Evolutionary conservation across 495 filamentous ascomycete species (phyloP).

Genomic region (Neurospora cerealis): DNA sequence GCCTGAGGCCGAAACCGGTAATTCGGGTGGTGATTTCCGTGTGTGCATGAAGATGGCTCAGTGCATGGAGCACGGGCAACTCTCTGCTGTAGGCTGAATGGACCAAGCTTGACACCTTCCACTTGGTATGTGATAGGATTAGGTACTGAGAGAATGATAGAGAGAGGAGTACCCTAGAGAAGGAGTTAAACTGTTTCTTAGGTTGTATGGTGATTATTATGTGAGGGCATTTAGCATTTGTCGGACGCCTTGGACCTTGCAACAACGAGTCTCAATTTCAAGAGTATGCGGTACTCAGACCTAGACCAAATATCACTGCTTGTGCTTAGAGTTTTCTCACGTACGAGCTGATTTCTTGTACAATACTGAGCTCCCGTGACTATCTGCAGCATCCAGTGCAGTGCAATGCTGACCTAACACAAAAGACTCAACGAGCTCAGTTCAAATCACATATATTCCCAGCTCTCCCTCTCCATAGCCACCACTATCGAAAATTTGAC

Average conservation of each 20-base stretch:
- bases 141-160: neutral
- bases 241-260: neutral
- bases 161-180: neutral
- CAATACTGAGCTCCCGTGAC: neutral
- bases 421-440: neutral
- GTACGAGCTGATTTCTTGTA: neutral
- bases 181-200: neutral
- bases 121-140: neutral
- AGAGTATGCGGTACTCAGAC: neutral
- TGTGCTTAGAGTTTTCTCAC: neutral
- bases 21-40: neutral
- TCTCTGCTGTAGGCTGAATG: neutral
- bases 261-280: neutral
- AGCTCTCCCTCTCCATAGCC: neutral
- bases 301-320: neutral
- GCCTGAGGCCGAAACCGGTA: neutral
- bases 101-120: neutral
- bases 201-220: neutral
- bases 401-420: neutral
- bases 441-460: neutral
- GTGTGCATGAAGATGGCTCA: neutral
- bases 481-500: neutral
- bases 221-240: neutral
- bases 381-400: neutral
- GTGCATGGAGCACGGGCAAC: neutral